Evolutionary conservation across 306 rosid genomes (phyloP).

Genomic region (Coriaria nepalensis): DNA sequence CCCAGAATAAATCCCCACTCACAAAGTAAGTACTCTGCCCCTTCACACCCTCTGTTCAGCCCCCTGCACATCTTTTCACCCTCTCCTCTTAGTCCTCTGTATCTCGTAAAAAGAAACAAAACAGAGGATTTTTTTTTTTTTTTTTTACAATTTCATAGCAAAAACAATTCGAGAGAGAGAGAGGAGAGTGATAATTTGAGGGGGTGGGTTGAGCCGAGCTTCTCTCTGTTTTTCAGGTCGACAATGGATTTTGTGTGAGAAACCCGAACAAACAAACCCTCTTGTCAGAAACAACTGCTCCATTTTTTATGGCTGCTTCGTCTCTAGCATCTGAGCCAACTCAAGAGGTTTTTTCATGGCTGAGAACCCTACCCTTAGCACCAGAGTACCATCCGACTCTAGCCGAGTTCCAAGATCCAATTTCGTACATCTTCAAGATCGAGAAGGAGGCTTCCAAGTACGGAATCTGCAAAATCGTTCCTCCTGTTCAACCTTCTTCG

Average conservation of each 20-base stretch:
- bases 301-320: conserved; percentile 32
- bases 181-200: conserved; percentile 27
- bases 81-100: conserved; percentile 28
- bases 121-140: conserved; percentile 33
- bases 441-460: conserved; percentile 86
- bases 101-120: conserved; percentile 14
- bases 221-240: neutral
- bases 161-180: conserved; percentile 5
- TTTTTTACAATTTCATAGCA: conserved; percentile 10
- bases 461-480: conserved; percentile 96
- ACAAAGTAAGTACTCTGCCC: neutral
- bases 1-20: conserved; percentile 35
- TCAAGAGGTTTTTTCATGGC: conserved; percentile 78
- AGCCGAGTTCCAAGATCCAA: conserved; percentile 95
- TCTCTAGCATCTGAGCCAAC: conserved; percentile 35
- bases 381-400: conserved; percentile 70
- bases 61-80: conserved; percentile 21
- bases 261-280: conserved; percentile 12
- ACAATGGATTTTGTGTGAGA: conserved; percentile 35
- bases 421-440: conserved; percentile 94
- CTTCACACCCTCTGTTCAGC: conserved; percentile 10
- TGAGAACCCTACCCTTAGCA: conserved; percentile 70
- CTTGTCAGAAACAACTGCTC: neutral
- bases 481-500: conserved; percentile 65
- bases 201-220: conserved; percentile 3